Evolutionary conservation across 2,329 filamentous ascomycete species (phyloP).

Genomic region (Lasiodiplodia sp.): DNA sequence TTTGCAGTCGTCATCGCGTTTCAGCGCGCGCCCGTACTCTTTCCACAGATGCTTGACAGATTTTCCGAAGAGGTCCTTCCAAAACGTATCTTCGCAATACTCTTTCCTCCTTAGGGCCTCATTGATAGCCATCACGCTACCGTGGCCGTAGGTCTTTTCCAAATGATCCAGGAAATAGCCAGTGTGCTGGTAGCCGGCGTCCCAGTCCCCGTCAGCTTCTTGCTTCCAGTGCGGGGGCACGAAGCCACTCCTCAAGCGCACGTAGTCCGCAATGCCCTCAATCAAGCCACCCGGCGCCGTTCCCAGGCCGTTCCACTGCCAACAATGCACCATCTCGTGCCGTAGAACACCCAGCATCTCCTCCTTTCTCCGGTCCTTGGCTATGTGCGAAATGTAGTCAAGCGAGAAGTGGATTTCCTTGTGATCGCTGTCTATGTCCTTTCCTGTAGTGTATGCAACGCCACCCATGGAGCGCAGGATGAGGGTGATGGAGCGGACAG

Average conservation of each 20-base stretch:
- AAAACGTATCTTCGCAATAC: conserved; percentile 56
- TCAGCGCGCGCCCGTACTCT: conserved; percentile 68
- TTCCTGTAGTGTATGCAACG: conserved; percentile 87
- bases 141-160: conserved; percentile 67
- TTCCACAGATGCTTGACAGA: conserved; percentile 75
- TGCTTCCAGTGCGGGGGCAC: conserved; percentile 84
- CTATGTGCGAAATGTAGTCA: conserved; percentile 67
- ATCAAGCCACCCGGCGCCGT: conserved; percentile 73
- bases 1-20: conserved; percentile 12
- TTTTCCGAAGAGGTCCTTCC: conserved; percentile 71
- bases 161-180: conserved; percentile 91
- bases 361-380: conserved; percentile 47
- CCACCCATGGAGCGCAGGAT: conserved; percentile 80
- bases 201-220: conserved; percentile 71
- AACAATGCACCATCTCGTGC: conserved; percentile 95
- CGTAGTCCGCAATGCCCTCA: conserved; percentile 94
- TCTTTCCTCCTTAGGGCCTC: conserved; percentile 67
- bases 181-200: conserved; percentile 87
- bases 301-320: conserved; percentile 75
- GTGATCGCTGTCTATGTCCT: conserved; percentile 80
- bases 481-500: conserved; percentile 86
- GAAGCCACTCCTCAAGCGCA: conserved; percentile 76
- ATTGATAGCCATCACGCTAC: conserved; percentile 65
- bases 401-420: conserved; percentile 93
- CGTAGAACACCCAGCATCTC: conserved; percentile 86